Percentiles rank a stretch among this genome's conserved stretches.
Conservation (phyloP, 495 filamentous ascomycete species). For the Penicillium flavigenum region DNA sequence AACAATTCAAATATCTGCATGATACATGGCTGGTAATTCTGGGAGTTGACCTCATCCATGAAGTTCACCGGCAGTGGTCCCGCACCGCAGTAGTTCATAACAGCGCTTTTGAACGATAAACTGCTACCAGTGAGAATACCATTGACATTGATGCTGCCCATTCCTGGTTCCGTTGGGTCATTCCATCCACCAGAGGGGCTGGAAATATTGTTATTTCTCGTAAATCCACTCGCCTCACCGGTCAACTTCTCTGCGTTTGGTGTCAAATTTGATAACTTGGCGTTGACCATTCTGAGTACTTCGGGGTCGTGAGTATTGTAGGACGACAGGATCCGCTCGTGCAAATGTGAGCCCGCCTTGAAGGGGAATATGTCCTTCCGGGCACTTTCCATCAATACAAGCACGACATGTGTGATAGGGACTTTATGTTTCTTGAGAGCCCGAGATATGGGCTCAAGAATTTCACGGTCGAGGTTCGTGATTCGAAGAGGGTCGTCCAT, state of each 20-base stretch:
- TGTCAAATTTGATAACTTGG: conserved; percentile 31
- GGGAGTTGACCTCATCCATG: conserved; percentile 33
- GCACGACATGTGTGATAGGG: conserved; percentile 35
- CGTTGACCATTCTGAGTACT: conserved; percentile 16
- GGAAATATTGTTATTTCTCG: conserved; percentile 7
- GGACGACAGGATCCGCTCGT: conserved; percentile 34
- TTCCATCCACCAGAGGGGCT: conserved; percentile 6
- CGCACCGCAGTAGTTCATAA: conserved; percentile 42
- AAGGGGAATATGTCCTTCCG: conserved; percentile 46
- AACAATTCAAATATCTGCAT: conserved; percentile 41
- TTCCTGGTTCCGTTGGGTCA: conserved; percentile 12
- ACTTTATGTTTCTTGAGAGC: conserved; percentile 29
- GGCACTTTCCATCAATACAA: conserved; percentile 43
- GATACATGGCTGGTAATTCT: conserved; percentile 45
- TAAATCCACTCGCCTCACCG: conserved; percentile 36
- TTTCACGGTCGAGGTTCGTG: conserved; percentile 37
- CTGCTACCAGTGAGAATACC: conserved; percentile 37
- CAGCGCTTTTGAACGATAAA: conserved; percentile 40
- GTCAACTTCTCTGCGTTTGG: conserved; percentile 37
- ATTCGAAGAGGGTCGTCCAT: conserved; percentile 39
- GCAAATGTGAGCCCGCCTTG: conserved; percentile 31
- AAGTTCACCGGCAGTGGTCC: conserved; percentile 42
- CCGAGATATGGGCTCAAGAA: conserved; percentile 30
- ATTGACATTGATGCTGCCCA: conserved; percentile 40
- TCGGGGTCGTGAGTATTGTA: conserved; percentile 12